phyloP scores from a whole-genome alignment of 2,329 filamentous ascomycete genomes.

The Cytospora chrysosperma region DNA sequence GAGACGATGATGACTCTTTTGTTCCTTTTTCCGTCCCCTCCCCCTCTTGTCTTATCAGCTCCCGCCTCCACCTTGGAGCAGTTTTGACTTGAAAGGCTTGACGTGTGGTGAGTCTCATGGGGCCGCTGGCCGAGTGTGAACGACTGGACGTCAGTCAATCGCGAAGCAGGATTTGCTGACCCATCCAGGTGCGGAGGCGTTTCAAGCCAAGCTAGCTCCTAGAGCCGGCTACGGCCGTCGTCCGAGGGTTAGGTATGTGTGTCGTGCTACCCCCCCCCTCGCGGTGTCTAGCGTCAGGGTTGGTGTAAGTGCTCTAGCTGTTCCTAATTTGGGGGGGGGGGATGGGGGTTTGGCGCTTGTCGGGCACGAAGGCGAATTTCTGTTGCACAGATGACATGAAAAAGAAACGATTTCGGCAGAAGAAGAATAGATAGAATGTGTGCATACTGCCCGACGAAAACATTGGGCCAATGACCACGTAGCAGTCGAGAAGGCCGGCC shows the following conservation, averaged over 20 bases:
- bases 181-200: neutral
- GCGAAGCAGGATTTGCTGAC: constrained; percentile 15
- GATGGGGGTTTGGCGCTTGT: too few species aligned
- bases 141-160: constrained; percentile 18
- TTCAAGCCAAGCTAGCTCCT: constrained; percentile 17
- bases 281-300: constrained; percentile 5
- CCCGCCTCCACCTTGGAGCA: neutral
- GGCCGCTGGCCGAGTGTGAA: constrained; percentile 10
- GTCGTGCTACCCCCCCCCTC: neutral
- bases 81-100: constrained; percentile 1
- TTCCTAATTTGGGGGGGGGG: neutral
- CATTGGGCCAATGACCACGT: neutral
- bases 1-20: constrained; percentile 18
- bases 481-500: too few species aligned
- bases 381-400: neutral
- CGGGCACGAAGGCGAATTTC: neutral
- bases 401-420: neutral
- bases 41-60: constrained; percentile 1
- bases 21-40: neutral
- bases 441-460: neutral
- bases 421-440: neutral
- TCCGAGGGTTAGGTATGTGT: neutral
- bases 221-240: constrained; percentile 4
- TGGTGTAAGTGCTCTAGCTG: constrained; percentile 9
- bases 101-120: constrained; percentile 8